phyloP scores from a whole-genome alignment of 257 asterid species.

The Ilex asprella region DNA sequence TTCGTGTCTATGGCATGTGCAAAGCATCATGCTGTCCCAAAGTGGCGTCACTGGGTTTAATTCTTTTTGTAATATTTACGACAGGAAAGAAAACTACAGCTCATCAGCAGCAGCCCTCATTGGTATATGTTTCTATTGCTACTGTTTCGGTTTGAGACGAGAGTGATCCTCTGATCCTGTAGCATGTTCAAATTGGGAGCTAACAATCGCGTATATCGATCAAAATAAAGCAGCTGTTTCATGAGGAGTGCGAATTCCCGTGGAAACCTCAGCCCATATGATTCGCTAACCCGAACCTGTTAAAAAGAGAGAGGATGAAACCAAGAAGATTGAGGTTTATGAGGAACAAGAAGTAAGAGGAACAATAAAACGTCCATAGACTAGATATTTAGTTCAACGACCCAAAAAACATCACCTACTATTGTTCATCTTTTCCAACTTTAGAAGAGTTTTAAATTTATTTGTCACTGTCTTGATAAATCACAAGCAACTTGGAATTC shows the following conservation, averaged over 20 bases:
- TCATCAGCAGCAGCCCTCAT: conserved; percentile 8
- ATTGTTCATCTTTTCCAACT: too few relatives aligned
- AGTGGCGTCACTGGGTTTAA: too few relatives aligned
- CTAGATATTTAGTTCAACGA: too few relatives aligned
- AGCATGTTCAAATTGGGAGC: conserved; percentile 97
- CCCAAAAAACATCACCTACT: too few relatives aligned
- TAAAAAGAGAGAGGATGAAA: background rate
- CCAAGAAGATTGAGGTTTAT: too few relatives aligned
- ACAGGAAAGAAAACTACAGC: background rate
- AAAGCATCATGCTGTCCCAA: too few relatives aligned
- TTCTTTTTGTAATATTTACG: too few relatives aligned
- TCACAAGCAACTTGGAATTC: too few relatives aligned
- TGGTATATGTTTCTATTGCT: conserved; percentile 26
- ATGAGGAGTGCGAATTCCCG: conserved; percentile 95
- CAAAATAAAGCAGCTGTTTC: conserved; percentile 95
- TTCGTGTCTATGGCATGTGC: too few relatives aligned
- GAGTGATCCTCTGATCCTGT: conserved; percentile 81
- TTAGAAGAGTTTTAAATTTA: too few relatives aligned
- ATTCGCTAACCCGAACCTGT: conserved; percentile 93
- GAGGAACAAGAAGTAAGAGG: conserved; percentile 3
- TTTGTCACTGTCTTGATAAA: too few relatives aligned
- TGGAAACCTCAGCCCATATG: conserved; percentile 89
- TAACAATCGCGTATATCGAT: conserved; percentile 80
- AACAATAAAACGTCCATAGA: too few relatives aligned
- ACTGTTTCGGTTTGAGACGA: conserved; percentile 47